Conservation (phyloP, 2,329 filamentous ascomycete species). For the Fusarium luffae region DNA sequence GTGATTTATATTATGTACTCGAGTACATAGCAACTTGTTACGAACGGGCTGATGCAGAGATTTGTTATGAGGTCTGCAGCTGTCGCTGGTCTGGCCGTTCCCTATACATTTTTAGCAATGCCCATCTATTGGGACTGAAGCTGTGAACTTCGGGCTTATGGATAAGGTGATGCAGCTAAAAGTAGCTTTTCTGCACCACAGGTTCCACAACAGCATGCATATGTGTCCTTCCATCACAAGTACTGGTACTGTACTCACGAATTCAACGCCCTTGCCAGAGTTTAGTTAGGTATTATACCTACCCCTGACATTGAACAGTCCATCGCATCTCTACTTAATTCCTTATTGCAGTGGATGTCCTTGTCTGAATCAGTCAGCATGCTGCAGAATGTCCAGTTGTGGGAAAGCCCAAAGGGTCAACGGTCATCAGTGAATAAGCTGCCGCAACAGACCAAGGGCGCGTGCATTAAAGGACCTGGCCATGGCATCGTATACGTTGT, state of each 20-base stretch:
- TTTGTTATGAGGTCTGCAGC: background rate
- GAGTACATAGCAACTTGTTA: background rate
- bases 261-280: conserved; percentile 11
- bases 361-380: conserved; percentile 9
- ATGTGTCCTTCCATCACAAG: conserved; percentile 1
- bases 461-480: background rate
- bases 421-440: background rate
- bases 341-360: conserved; percentile 7
- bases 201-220: conserved; percentile 23
- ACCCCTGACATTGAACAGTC: conserved; percentile 14
- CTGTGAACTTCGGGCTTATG: background rate
- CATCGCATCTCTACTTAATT: conserved; percentile 12
- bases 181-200: conserved; percentile 15
- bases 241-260: background rate
- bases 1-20: background rate
- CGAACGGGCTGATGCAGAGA: background rate
- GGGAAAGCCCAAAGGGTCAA: background rate
- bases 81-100: conserved; percentile 8
- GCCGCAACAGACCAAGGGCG: background rate
- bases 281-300: conserved; percentile 13
- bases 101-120: background rate
- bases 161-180: conserved; percentile 15
- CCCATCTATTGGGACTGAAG: background rate
- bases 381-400: conserved; percentile 8
- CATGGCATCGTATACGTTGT: conserved; percentile 8